phyloP scores from a whole-genome alignment of 176 grass and related monocot genomes.

The Bothriochloa decipiens region DNA sequence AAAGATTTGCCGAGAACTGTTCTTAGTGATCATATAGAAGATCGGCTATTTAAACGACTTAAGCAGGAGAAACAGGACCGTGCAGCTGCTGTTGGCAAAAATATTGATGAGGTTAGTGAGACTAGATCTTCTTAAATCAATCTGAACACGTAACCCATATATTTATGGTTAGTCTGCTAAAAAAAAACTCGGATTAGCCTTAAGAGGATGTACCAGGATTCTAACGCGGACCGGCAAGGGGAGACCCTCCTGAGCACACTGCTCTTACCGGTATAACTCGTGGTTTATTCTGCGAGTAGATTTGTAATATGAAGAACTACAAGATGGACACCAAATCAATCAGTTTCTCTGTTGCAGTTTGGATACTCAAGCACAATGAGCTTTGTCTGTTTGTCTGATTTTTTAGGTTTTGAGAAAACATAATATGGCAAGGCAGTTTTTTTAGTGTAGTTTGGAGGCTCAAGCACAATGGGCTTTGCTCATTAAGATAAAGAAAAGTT shows the following conservation, averaged over 20 bases:
- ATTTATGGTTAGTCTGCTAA: slow-evolving; percentile 24
- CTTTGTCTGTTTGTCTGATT: slow-evolving; percentile 10
- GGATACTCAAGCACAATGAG: background rate
- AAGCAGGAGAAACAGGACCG: slow-evolving; percentile 82
- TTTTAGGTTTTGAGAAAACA: background rate
- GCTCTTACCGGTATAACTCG: background rate
- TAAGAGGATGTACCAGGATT: background rate
- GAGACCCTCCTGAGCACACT: background rate
- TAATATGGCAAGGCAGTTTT: background rate
- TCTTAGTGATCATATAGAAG: slow-evolving; percentile 96
- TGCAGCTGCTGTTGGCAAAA: slow-evolving; percentile 65
- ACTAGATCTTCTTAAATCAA: slow-evolving; percentile 29
- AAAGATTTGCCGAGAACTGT: slow-evolving; percentile 95
- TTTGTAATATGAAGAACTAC: background rate
- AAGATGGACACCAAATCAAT: background rate
- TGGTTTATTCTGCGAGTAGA: slow-evolving; percentile 10
- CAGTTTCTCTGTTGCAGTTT: slow-evolving; percentile 10
- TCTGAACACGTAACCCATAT: background rate
- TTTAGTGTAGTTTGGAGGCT: background rate
- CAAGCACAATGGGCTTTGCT: background rate
- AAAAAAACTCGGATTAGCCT: background rate
- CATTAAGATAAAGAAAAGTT: background rate
- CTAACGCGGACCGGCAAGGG: background rate
- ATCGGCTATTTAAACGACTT: slow-evolving; percentile 76
- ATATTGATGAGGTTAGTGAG: slow-evolving; percentile 77